Evolutionary conservation across 495 filamentous ascomycete genomes (phyloP).

Genomic region (Tuber microsphaerosporum): DNA sequence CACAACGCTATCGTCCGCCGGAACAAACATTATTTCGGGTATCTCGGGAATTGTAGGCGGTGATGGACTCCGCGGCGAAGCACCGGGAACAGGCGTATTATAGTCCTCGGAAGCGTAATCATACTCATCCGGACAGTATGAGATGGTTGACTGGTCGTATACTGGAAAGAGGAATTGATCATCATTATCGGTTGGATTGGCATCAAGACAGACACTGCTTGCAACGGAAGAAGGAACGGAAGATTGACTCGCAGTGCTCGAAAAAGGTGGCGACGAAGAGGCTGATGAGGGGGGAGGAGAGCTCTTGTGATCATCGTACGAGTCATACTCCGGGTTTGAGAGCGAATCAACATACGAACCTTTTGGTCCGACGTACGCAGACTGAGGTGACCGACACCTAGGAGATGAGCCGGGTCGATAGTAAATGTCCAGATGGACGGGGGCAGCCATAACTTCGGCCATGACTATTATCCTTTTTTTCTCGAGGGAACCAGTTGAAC

Average conservation of each 20-base stretch:
- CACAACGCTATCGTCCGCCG: slow-evolving; percentile 77
- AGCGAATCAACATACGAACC: slow-evolving; percentile 23
- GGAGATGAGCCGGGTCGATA: slow-evolving; percentile 33
- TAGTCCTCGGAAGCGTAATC: slow-evolving; percentile 20
- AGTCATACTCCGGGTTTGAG: slow-evolving; percentile 26
- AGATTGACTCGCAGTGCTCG: slow-evolving; percentile 32
- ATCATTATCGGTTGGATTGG: slow-evolving; percentile 28
- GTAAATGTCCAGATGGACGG: slow-evolving; percentile 36
- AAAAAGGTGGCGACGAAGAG: slow-evolving; percentile 37
- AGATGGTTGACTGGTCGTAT: slow-evolving; percentile 33
- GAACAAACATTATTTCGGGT: slow-evolving; percentile 43
- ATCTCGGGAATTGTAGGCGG: slow-evolving; percentile 20
- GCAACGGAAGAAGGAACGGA: slow-evolving; percentile 37
- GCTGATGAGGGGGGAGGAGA: slow-evolving; percentile 35
- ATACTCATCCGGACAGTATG: slow-evolving; percentile 18
- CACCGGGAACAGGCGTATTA: slow-evolving; percentile 5
- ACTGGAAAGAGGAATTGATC: slow-evolving; percentile 38
- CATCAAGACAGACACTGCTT: slow-evolving; percentile 39
- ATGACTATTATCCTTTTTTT: slow-evolving; percentile 13
- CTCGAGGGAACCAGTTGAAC: neutral
- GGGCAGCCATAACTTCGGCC: slow-evolving; percentile 37
- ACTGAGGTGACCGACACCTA: slow-evolving; percentile 37
- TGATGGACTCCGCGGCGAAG: slow-evolving; percentile 17
- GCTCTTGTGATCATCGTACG: slow-evolving; percentile 25
- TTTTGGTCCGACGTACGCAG: slow-evolving; percentile 22